These are phyloP conservation scores for Trichosphaerium sp. DNA, from an alignment of 78 protist species.

Conservation along the genomic window DNA sequence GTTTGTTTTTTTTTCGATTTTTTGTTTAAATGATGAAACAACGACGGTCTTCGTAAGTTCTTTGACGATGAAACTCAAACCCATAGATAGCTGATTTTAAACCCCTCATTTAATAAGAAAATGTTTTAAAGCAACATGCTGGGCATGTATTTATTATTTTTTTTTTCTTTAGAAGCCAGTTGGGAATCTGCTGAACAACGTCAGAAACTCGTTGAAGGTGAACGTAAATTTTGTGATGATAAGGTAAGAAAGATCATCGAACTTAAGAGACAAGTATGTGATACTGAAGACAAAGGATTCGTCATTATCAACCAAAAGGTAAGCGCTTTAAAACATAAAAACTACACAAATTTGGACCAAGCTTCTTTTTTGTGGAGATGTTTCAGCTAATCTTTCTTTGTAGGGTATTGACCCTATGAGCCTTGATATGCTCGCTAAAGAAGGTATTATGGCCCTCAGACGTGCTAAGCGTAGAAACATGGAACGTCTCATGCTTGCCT, in stretches of 20 bases:
- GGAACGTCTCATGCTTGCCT: too few relatives aligned
- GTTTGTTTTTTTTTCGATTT: too few relatives aligned
- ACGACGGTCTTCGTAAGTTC: too few relatives aligned
- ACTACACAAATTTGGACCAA: too few relatives aligned
- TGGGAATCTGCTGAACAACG: constrained; percentile 88
- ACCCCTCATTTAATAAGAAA: constrained; percentile 81
- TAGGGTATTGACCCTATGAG: constrained; percentile 99
- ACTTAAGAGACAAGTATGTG: constrained; percentile 82
- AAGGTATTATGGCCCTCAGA: constrained; percentile 90
- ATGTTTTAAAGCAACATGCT: constrained; percentile 71
- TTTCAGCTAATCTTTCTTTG: too few relatives aligned
- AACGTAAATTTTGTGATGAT: constrained; percentile 88
- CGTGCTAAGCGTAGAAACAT: constrained; percentile 97
- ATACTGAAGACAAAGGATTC: constrained; percentile 45
- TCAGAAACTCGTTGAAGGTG: constrained; percentile 85
- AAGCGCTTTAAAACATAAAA: too few relatives aligned
- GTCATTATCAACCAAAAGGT: constrained; percentile 98
- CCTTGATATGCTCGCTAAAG: constrained; percentile 91
- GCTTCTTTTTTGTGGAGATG: too few relatives aligned
- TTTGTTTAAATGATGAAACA: too few relatives aligned
- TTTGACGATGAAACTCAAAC: too few relatives aligned
- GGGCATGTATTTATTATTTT: too few relatives aligned
- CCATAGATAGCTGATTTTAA: too few relatives aligned
- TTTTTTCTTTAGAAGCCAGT: too few relatives aligned
- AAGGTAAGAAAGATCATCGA: constrained; percentile 74